phyloP scores from a whole-genome alignment of 2,329 filamentous ascomycete species.

The Zymoseptoria brevis region DNA sequence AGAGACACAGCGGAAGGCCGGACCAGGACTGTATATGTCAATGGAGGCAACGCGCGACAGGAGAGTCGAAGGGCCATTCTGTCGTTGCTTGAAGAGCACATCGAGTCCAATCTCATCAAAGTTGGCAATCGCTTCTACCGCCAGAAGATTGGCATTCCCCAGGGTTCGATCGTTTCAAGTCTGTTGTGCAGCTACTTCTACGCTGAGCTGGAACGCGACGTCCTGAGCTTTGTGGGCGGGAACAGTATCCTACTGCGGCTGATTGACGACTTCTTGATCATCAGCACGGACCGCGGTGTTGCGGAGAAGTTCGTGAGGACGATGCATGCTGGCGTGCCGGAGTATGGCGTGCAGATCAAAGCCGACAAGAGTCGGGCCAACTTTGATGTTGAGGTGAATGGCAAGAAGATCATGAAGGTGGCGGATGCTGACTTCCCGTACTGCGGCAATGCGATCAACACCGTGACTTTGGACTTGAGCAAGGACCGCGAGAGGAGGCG shows the following conservation, averaged over 20 bases:
- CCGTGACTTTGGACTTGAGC: constrained; percentile 62
- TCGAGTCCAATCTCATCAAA: constrained; percentile 77
- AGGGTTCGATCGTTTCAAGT: constrained; percentile 82
- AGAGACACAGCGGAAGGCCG: constrained; percentile 31
- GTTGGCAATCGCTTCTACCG: constrained; percentile 83
- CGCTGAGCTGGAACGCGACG: constrained; percentile 66
- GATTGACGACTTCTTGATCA: constrained; percentile 87
- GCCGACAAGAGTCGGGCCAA: constrained; percentile 74
- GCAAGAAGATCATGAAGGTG: constrained; percentile 43
- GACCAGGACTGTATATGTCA: constrained; percentile 67
- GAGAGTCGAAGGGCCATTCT: constrained; percentile 56
- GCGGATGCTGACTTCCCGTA: constrained; percentile 62
- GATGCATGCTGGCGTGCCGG: constrained; percentile 71
- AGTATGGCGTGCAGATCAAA: constrained; percentile 75
- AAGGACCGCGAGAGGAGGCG: constrained; percentile 55
- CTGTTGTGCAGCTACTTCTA: constrained; percentile 95
- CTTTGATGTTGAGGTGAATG: constrained; percentile 59
- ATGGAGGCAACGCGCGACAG: constrained; percentile 52
- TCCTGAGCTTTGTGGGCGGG: constrained; percentile 57
- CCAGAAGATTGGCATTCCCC: constrained; percentile 82
- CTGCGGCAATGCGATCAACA: constrained; percentile 74
- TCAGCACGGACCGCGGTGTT: constrained; percentile 61
- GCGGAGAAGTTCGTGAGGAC: constrained; percentile 64
- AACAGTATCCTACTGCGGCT: constrained; percentile 65
- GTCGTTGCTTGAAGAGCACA: constrained; percentile 65